Conservation (phyloP, 2,329 filamentous ascomycete species). For the Parascedosporium putredinis region DNA sequence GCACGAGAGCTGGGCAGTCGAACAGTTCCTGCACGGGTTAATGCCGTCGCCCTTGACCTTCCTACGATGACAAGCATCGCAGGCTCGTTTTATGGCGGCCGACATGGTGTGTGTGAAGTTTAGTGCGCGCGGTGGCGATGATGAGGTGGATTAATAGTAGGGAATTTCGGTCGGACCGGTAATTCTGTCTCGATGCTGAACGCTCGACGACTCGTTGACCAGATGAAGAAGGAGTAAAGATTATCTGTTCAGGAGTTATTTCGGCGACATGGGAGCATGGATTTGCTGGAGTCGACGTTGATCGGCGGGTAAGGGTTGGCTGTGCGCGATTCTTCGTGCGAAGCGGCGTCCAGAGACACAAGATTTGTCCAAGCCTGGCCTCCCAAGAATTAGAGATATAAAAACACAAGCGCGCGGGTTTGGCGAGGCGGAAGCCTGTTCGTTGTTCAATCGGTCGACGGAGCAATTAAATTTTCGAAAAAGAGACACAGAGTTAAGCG, state of each 20-base stretch:
- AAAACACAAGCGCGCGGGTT: neutral
- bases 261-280: neutral
- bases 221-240: neutral
- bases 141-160: neutral
- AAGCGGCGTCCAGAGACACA: too few species aligned
- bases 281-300: neutral
- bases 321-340: too few species aligned
- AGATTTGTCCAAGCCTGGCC: too few species aligned
- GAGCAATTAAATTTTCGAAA: neutral
- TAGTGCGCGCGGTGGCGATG: too few species aligned
- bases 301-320: neutral
- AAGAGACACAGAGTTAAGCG: neutral
- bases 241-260: conserved; percentile 3
- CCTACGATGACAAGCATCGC: conserved; percentile 63
- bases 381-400: neutral
- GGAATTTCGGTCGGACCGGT: neutral
- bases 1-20: conserved; percentile 55
- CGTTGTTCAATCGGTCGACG: neutral
- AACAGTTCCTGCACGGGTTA: conserved; percentile 62
- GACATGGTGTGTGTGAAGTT: conserved; percentile 29
- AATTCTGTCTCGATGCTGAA: neutral
- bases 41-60: conserved; percentile 66
- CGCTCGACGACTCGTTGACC: neutral
- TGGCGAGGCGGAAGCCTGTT: too few species aligned
- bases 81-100: conserved; percentile 50